phyloP scores from a whole-genome alignment of 2,329 filamentous ascomycete species.

The Fusarium aywerte region DNA sequence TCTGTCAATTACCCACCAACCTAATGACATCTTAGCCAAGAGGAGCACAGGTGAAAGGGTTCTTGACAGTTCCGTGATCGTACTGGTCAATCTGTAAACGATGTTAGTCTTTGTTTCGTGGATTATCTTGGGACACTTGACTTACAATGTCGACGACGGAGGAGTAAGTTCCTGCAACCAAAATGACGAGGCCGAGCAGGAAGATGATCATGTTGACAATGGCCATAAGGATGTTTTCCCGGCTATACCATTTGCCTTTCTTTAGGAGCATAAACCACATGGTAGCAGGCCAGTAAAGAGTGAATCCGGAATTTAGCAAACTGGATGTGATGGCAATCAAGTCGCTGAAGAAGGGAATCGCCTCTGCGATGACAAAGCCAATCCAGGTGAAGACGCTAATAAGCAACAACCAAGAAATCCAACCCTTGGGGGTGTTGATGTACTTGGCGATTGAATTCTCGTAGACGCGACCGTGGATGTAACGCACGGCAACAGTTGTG shows the following conservation, averaged over 20 bases:
- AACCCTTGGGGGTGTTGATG: conserved; percentile 46
- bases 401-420: conserved; percentile 66
- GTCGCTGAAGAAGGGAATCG: conserved; percentile 77
- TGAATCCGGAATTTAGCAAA: conserved; percentile 57
- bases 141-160: conserved; percentile 33
- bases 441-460: conserved; percentile 37
- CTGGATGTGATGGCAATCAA: conserved; percentile 64
- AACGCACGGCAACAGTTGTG: conserved; percentile 58
- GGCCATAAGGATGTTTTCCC: conserved; percentile 25
- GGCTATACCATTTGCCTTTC: conserved; percentile 40
- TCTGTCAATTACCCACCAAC: neutral
- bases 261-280: conserved; percentile 54
- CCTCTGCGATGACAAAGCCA: conserved; percentile 65
- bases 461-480: conserved; percentile 51
- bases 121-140: rapidly evolving
- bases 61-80: conserved; percentile 28
- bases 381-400: conserved; percentile 62
- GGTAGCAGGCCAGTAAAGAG: conserved; percentile 54
- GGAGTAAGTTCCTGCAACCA: conserved; percentile 34
- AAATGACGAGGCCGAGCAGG: conserved; percentile 29
- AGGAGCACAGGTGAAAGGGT: conserved; percentile 24
- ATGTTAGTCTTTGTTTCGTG: neutral
- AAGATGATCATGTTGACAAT: conserved; percentile 35
- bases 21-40: conserved; percentile 11
- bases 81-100: conserved; percentile 29